Percentiles rank a stretch among this genome's conserved stretches.
Conservation (phyloP, 352 stramenopile species). For the Pythium volutum region DNA sequence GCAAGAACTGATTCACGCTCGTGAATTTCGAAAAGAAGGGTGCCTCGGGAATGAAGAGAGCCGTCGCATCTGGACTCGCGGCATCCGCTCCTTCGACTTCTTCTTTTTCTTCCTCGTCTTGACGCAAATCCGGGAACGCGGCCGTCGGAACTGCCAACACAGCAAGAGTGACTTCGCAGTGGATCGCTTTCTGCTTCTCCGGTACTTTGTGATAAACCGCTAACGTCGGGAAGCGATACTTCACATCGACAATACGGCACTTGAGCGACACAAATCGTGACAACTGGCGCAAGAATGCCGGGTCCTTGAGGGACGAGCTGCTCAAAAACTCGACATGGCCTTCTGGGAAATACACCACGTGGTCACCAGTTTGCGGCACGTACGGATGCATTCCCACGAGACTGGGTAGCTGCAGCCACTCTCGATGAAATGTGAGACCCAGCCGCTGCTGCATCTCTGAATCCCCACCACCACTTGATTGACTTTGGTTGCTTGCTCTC, state of each 20-base stretch:
- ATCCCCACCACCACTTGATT: background rate
- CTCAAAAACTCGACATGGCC: slow-evolving; percentile 53
- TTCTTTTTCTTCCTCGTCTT: slow-evolving; percentile 41
- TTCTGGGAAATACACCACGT: slow-evolving; percentile 81
- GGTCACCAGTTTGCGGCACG: slow-evolving; percentile 76
- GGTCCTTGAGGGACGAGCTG: slow-evolving; percentile 33
- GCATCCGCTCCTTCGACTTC: slow-evolving; percentile 23
- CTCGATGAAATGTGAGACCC: slow-evolving; percentile 62
- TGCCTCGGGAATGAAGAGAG: slow-evolving; percentile 22
- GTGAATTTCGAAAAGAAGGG: slow-evolving; percentile 62
- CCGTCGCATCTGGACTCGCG: slow-evolving; percentile 25
- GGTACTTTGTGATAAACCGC: slow-evolving; percentile 34
- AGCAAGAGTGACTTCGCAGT: slow-evolving; percentile 62
- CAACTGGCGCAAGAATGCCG: slow-evolving; percentile 50
- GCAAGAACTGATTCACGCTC: slow-evolving; percentile 59
- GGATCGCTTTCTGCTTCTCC: slow-evolving; percentile 20
- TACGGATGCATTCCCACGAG: slow-evolving; percentile 60
- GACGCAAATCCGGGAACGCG: slow-evolving; percentile 15
- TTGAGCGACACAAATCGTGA: slow-evolving; percentile 67
- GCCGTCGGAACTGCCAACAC: slow-evolving; percentile 54
- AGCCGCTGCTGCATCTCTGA: slow-evolving; percentile 40
- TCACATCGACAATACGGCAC: slow-evolving; percentile 70
- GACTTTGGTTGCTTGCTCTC: slow-evolving; percentile 6
- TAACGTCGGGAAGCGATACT: slow-evolving; percentile 68
- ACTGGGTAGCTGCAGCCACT: slow-evolving; percentile 70